Base-by-base conservation (phyloP, 179 eudicot genomes). In the Actinidia chinensis region DNA sequence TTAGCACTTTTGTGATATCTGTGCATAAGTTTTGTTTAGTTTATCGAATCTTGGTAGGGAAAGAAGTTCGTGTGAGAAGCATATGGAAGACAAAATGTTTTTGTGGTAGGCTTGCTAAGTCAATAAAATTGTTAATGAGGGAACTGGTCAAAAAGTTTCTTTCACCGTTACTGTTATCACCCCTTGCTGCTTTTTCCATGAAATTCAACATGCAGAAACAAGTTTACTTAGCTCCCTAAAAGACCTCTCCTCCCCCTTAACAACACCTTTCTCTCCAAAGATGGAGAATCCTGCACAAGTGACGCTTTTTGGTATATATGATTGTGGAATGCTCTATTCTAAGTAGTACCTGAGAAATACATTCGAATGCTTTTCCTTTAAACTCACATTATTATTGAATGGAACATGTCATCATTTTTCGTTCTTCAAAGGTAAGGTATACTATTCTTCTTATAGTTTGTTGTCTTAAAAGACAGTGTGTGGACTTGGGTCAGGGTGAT, bases 391-490 rank as follows among this genome's bases (percentile, higher is more conserved):
- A 48, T 25, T 25, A 48, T 48, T 28, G 11, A 76, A 28, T 76
- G 47, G 43, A 47, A 23, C 47, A 28, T 63, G 59, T 25, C 28
- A 46, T 75, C 1, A 10, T 25, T 63, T 63, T 51, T 47, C 20
- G 15, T 47, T 76, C 47, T 63, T 76, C 18, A 48, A 3, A 17
- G 22, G 56, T 63, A 28, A 76, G 78, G 64, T 33, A 28, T 5
- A 25, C 33, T 47, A 61, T 28, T 76, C n/a, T 76, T 63, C 46
- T 61, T 40, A 14, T 75, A 74, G 44, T 22, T 28, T 54, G n/a
- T 12, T 13, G 11, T 14, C 60, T 51, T 65, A 47, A n/a, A n/a
- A n/a, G n/a, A n/a, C n/a, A n/a, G n/a, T n/a, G 23, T 22, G 55
- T 8, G 15, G 77, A 6, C 68, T 14, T 58, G 56, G 68, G 52